phyloP scores from a whole-genome alignment of 2,329 filamentous ascomycete genomes.

The Colletotrichum echinochloae region DNA sequence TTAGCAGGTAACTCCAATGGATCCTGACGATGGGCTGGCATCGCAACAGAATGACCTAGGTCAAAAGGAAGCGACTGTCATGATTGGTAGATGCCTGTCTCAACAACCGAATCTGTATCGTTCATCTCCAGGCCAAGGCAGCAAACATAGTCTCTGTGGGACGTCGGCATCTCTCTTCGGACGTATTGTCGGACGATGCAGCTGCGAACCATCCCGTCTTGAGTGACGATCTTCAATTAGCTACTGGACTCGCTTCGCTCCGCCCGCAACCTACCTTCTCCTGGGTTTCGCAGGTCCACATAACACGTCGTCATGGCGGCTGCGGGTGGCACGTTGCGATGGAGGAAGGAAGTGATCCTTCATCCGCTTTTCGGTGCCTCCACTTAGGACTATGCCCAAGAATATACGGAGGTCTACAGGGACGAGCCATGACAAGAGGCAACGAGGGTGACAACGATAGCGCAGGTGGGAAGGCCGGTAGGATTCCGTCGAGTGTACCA shows the following conservation, averaged over 20 bases:
- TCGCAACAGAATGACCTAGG: no score
- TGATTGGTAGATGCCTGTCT: background rate
- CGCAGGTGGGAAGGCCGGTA: background rate
- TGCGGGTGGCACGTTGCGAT: background rate
- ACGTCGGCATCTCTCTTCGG: no score
- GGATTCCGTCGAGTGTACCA: background rate
- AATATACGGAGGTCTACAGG: background rate
- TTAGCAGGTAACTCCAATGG: no score
- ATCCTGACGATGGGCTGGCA: no score
- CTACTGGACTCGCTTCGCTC: background rate
- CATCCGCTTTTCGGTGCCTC: background rate
- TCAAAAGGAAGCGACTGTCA: no score
- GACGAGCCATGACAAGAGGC: background rate
- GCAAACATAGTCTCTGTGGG: background rate
- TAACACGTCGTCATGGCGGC: background rate
- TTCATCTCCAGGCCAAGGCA: background rate
- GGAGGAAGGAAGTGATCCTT: background rate
- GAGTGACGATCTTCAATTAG: background rate
- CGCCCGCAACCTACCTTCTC: background rate
- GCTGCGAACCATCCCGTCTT: background rate
- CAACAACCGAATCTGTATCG: background rate
- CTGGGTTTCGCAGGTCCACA: background rate
- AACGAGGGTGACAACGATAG: background rate
- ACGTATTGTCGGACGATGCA: background rate
- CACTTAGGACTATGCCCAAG: background rate